Percentiles rank a stretch among this genome's conserved stretches.
These are phyloP conservation scores for Tuctoria greenei DNA, from an alignment of 176 grass and related monocot species.

Conservation along the genomic window DNA sequence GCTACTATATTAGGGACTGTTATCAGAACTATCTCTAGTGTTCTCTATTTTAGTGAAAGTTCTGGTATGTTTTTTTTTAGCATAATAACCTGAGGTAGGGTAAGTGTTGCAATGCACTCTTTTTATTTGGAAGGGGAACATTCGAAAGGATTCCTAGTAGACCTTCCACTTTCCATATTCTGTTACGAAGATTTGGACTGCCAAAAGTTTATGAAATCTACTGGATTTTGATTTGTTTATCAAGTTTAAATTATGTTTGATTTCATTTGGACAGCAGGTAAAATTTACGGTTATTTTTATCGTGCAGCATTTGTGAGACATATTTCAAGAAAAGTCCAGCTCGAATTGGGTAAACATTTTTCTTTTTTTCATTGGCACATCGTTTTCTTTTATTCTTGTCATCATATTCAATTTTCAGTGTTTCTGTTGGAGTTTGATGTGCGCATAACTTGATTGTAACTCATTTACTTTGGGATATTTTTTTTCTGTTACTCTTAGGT, in stretches of 20 bases:
- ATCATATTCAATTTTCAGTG: constrained; percentile 23
- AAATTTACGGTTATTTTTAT: constrained; percentile 25
- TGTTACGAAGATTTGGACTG: constrained; percentile 12
- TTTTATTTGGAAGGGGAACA: not conserved
- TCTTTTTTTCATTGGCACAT: not conserved
- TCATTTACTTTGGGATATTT: constrained; percentile 14
- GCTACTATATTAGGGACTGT: not conserved
- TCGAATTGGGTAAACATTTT: constrained; percentile 72
- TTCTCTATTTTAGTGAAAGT: not conserved
- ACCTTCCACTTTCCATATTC: not conserved
- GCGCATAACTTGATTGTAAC: not conserved
- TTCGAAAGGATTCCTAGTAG: not conserved
- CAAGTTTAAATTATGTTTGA: not conserved
- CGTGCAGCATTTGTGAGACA: constrained; percentile 94
- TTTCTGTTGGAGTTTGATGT: not conserved
- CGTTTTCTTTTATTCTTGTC: not conserved
- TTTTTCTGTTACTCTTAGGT: constrained; percentile 50
- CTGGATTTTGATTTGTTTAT: constrained; percentile 19
- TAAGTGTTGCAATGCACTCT: not conserved
- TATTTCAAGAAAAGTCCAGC: constrained; percentile 95
- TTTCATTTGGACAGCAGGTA: not conserved
- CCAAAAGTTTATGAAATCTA: not conserved
- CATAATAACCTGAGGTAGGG: not conserved
- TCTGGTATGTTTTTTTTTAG: not conserved
- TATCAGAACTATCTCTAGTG: not conserved